Evolutionary conservation across 169 alveolate species (phyloP), one percentile per base, ranked within the genome.

Genomic region (Pseudocohnilembus persalinus): DNA sequence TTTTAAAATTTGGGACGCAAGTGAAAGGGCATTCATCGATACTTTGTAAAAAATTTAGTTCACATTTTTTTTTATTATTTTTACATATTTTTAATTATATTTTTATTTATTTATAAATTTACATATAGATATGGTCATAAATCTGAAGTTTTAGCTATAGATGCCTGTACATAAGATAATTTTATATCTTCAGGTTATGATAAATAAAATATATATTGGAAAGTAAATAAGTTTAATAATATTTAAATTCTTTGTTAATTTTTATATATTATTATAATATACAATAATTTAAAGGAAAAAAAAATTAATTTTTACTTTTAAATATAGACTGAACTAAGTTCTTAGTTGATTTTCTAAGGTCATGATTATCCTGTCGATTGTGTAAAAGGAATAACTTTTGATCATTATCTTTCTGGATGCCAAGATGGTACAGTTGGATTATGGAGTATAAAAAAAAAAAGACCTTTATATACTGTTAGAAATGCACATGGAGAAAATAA

Each of bases 331-430:
- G 83, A 86, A 76, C 79, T 64, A 27, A 77, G 83, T 35, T 63
- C 83, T 64, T 76, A 86, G 81, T 76, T 86, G 30, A 64, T 86
- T 6, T 86, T 73, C 26, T 34, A 30, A 34, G 87, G 87, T 28
- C 90, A 86, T 81, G 80, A 86, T 29, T 81, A 80, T n/a, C 80
- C 90, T 24, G 80, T 86, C 4, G 90, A 86, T 75, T 68, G 83
- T 31, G 76, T 86, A 30, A 74, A 83, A 76, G 90, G 87, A 25
- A 33, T 86, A n/a, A 82, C 83, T 63, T 30, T 16, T 4, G 90
- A 86, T 0, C 72, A 79, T 29, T 86, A 74, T 75, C 32, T 79
- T 26, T 80, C 84, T 63, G 90, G 90, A 25, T 63, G 81, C 6
- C n/a, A 74, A 28, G 90, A 86, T 86, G 74, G 87, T 0, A 35